phyloP scores from a whole-genome alignment of 805 yeast genomes.

The Kazachstania bromeliacearum region DNA sequence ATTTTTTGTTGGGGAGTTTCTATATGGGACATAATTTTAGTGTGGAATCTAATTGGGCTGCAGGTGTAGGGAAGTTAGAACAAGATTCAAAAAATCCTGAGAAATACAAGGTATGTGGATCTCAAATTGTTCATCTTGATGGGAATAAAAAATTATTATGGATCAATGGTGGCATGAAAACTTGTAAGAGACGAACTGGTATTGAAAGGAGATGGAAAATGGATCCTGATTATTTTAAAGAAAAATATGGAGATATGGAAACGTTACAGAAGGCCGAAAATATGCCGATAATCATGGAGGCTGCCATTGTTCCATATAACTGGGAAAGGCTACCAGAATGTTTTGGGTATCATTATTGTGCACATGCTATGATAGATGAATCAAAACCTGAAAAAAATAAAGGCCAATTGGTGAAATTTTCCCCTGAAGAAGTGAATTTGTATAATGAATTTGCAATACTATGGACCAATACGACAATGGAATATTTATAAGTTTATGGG shows the following conservation, averaged over 20 bases:
- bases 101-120: slow-evolving; percentile 19
- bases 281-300: slow-evolving; percentile 11
- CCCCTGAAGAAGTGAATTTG: no score
- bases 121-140: slow-evolving; percentile 27
- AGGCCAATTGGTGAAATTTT: no score
- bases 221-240: slow-evolving; percentile 17
- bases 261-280: slow-evolving; percentile 8
- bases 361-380: no score
- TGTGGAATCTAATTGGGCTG: slow-evolving; percentile 30
- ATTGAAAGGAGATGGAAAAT: slow-evolving; percentile 29
- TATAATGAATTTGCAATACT: no score
- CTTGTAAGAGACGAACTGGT: slow-evolving; percentile 38
- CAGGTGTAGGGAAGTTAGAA: slow-evolving; percentile 30
- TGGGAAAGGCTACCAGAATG: slow-evolving; percentile 18
- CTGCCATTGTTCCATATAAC: slow-evolving; percentile 12
- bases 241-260: slow-evolving; percentile 13
- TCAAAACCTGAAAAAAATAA: no score
- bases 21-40: slow-evolving; percentile 32
- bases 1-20: slow-evolving; percentile 62
- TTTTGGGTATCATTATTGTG: slow-evolving; percentile 16
- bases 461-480: no score
- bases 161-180: slow-evolving; percentile 65
- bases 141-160: slow-evolving; percentile 34
- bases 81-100: slow-evolving; percentile 3
- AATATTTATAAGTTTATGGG: no score